Evolutionary conservation across 306 rosid genomes (phyloP), one percentile per base, ranked within the genome.

Genomic region (Begonia masoniana): DNA sequence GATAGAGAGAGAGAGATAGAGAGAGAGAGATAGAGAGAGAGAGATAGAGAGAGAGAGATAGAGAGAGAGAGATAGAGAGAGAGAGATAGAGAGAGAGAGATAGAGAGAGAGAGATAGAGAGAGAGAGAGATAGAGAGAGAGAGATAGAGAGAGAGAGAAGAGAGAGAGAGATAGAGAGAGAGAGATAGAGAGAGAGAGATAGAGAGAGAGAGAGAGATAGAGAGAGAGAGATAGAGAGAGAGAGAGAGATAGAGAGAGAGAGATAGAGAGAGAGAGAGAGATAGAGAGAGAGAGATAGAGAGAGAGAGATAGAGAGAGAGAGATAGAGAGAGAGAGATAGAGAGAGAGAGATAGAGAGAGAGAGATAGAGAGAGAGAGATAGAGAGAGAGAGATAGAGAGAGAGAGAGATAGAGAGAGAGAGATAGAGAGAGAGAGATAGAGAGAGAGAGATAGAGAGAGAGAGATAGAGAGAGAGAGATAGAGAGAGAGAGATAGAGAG

Each of bases 91-190:
- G 12, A 10, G 41, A 43, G 16, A 15, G 26, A n/a, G 14, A 78
- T 75, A n/a, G 12, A 10, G 41, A 43, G 16, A 15, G 26, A n/a
- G 14, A n/a, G n/a, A n/a, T n/a, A 10, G 41, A 43, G 16, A 15
- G 26, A n/a, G 14, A n/a, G 12, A 10, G 41, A 43, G 16, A 15
- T 19, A n/a, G 14, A n/a, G 12, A 10, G 41, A 43, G 16, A 15
- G 26, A n/a, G 14, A 78, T 75, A n/a, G 12, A 10, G 41, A 43
- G 16, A 15, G 26, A n/a, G 14, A n/a, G n/a, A n/a, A 43, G 16
- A 15, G 26, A n/a, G 14, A n/a, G 12, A 10, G 41, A 43, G 16
- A 15, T 19, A n/a, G 14, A n/a, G 12, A 10, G 41, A 43, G 16
- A 15, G 26, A n/a, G 14, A 78, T 75, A n/a, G 12, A 10, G 41